Percentiles rank a stretch among this genome's conserved stretches.
Conservation (phyloP, 2,329 filamentous ascomycete species). For the Trematosphaeria pertusa region DNA sequence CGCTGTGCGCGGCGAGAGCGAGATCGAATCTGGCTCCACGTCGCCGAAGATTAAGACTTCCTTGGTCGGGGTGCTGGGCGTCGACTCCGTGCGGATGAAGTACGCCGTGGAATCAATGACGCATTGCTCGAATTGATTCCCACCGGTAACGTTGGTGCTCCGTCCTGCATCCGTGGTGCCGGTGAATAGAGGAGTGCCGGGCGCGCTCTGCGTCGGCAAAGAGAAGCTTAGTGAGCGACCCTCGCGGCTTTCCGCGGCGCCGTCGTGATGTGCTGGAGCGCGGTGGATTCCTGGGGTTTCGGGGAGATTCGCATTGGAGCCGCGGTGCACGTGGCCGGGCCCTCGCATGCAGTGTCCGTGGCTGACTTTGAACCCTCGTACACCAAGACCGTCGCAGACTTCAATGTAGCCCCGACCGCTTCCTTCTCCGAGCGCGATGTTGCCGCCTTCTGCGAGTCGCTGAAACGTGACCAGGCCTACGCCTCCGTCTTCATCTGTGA, state of each 20-base stretch:
- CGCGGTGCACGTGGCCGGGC: constrained; percentile 49
- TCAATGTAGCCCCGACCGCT: constrained; percentile 85
- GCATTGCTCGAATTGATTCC: constrained; percentile 55
- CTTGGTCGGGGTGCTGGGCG: constrained; percentile 38
- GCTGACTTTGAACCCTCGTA: constrained; percentile 85
- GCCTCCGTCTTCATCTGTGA: constrained; percentile 94
- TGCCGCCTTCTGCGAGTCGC: constrained; percentile 86
- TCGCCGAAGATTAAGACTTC: constrained; percentile 96
- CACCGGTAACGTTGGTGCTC: constrained; percentile 19
- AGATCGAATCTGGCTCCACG: constrained; percentile 89
- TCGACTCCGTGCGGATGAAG: constrained; percentile 78
- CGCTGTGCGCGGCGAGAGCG: constrained; percentile 79
- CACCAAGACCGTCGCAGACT: constrained; percentile 85
- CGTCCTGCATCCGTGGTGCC: constrained; percentile 26
- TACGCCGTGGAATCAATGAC: constrained; percentile 91
- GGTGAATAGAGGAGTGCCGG: constrained; percentile 43
- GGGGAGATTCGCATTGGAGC: constrained; percentile 50
- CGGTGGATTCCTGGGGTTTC: constrained; percentile 43
- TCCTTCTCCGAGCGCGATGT: constrained; percentile 80
- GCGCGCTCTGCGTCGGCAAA: constrained; percentile 38
- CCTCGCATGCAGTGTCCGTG: constrained; percentile 88
- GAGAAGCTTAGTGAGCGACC: constrained; percentile 45
- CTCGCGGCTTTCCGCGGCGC: constrained; percentile 28
- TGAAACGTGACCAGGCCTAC: constrained; percentile 92
- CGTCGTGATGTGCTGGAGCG: constrained; percentile 23